Evolutionary conservation across 805 yeast genomes (phyloP), one percentile per base, ranked within the genome.

Genomic region (Candida nemodendra): DNA sequence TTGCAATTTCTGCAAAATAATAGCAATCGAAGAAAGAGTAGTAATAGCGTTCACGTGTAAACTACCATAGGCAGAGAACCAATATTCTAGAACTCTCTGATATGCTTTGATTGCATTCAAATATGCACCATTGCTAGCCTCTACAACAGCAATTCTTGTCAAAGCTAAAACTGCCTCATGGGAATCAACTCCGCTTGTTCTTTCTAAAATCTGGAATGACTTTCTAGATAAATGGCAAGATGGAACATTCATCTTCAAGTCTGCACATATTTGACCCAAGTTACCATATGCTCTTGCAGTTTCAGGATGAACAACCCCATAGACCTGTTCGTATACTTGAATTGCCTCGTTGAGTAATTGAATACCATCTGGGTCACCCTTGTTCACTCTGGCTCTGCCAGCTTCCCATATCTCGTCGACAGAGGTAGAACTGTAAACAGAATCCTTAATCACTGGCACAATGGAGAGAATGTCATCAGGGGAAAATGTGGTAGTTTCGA

Each of bases 181-280:
- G 11, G 93, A 76, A 56, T 91, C 98, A 45, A 79, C 61, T 44
- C 99, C 99, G 35, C 69, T 61, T 9, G 80, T 72, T 64, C 98
- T 79, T 69, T 91, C 98, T 42, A 81, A 71, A 44, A 89, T 77
- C 27, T 78, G 67, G 44, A 79, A 73, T 2, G 96, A 78, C 57
- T 77, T 81, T 50, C 93, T 78, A 13, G 81, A 76, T 47, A 76
- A 66, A 9, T 71, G 73, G 36, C 79, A 70, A 9, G 96, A 89
- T 47, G 78, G 80, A 17, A 67, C 65, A 15, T 65, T 57, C 50
- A 74, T 64, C 12, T 79, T 78, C 30, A 78, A 57, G 41, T 81
- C 88, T 41, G 77, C 72, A 64, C 78, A 85, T 14, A 79, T 61
- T 44, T 80, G 79, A 11, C 95, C 83, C 32, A 88, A 67, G 8